Base-by-base conservation (phyloP, 108 stramenopile species). In the Nannochloropsis granulata region DNA sequence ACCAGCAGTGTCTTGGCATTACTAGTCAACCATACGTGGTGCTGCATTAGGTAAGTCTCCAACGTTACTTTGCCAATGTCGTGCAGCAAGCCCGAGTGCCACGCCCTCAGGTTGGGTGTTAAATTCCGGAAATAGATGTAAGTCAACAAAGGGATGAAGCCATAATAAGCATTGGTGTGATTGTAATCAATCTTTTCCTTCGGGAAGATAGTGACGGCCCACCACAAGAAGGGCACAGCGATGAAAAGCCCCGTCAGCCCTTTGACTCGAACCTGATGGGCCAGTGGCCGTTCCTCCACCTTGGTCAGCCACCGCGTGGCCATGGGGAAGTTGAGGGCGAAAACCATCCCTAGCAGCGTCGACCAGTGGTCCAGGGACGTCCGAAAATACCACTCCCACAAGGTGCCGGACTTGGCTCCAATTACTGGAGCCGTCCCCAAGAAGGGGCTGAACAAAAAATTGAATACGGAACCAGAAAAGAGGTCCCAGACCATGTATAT, bases 381-480 rank as follows among this genome's bases (percentile, higher is more conserved):
- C 45, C 96, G 92, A 86, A 97, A 98, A 87, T 98, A 97, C 96
- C 96, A 98, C 85, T 99, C 97, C 95, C 95, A 97, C 90, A 94
- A 90, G 13, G 92, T 87, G 43, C 91, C 91, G 13, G 42, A 83
- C 13, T 91, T 89, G 12, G 96, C 98, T 44, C 96, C 96, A 24
- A 91, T 86, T 56, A 92, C 90, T 24, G 94, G 92, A 14, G 91
- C 90, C 12, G 92, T 90, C 7, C 93, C 91, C 82, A 97, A 89
- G 86, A 97, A 95, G 25, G 56, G 56, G 56, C 56, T 71, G 56
- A 82, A 90, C 86, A 97, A 94, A 42, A 95, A 43, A 16, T 71
- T 34, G 90, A 34, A 71, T 5, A 71, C 56, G 21, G 16, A 16
- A n/a, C 56, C 56, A 16, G 16, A 16, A 71, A 71, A 71, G 7